Conservation (phyloP, 371 early-diverging fungal species). For the Neoconidiobolus thromboides region DNA sequence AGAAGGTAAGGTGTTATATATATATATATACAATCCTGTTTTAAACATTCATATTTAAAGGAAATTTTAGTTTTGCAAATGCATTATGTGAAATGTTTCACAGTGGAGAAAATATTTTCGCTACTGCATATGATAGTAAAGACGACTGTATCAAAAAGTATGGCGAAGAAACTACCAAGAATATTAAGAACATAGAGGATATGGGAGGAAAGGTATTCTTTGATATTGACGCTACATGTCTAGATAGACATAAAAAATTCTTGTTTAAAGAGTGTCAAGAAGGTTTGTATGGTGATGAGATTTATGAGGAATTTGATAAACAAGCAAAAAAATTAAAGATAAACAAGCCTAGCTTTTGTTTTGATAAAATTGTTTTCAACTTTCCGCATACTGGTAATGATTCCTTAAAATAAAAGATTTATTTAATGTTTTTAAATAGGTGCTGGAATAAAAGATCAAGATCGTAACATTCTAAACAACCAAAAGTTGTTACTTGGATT, state of each 20-base stretch:
- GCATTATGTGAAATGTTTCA: conserved; percentile 32
- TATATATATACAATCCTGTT: neutral
- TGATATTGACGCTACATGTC: conserved; percentile 60
- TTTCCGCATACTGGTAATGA: conserved; percentile 74
- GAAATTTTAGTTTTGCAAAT: conserved; percentile 70
- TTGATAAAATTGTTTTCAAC: conserved; percentile 60
- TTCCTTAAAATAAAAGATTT: conserved; percentile 9
- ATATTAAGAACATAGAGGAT: conserved; percentile 31
- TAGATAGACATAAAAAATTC: conserved; percentile 20
- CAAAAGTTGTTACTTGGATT: conserved; percentile 54
- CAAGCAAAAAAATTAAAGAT: conserved; percentile 12
- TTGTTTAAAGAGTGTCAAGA: neutral
- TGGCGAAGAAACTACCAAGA: conserved; percentile 37
- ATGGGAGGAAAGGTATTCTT: conserved; percentile 48
- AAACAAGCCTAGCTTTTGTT: neutral
- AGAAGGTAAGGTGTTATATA: conserved; percentile 2
- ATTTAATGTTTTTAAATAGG: conserved; percentile 34
- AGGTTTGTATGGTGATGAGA: conserved; percentile 12
- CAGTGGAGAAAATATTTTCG: conserved; percentile 33
- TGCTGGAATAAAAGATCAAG: conserved; percentile 82
- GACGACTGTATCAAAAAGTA: conserved; percentile 54
- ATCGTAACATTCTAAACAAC: conserved; percentile 64
- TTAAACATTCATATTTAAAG: conserved; percentile 3
- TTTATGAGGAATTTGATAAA: conserved; percentile 38
- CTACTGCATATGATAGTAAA: conserved; percentile 62